These are phyloP conservation scores for Alternaria brassicicola DNA, from an alignment of 2,329 filamentous ascomycete species.

Conservation along the genomic window DNA sequence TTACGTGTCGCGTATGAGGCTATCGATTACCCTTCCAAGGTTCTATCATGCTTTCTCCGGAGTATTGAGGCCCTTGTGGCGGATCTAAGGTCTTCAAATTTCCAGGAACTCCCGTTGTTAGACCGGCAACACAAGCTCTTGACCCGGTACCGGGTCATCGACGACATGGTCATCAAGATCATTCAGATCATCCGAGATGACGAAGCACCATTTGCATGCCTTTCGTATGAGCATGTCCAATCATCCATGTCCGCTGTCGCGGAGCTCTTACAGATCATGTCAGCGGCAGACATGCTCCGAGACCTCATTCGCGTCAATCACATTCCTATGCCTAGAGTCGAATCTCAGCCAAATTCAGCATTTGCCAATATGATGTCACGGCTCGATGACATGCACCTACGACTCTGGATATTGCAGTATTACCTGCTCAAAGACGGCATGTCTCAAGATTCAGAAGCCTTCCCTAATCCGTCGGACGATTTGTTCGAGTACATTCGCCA, in stretches of 20 bases:
- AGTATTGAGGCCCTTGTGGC: slow-evolving; percentile 82
- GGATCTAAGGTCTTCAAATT: slow-evolving; percentile 68
- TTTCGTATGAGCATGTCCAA: slow-evolving; percentile 79
- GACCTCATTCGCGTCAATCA: slow-evolving; percentile 84
- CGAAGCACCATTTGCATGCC: slow-evolving; percentile 75
- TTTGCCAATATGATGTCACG: slow-evolving; percentile 64
- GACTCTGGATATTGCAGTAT: slow-evolving; percentile 88
- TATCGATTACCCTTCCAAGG: slow-evolving; percentile 85
- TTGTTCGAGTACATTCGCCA: slow-evolving; percentile 79
- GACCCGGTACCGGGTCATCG: slow-evolving; percentile 77
- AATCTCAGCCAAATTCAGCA: slow-evolving; percentile 53
- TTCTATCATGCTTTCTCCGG: slow-evolving; percentile 83
- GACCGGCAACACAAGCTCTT: slow-evolving; percentile 74
- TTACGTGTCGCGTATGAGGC: slow-evolving; percentile 86
- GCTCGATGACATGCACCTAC: slow-evolving; percentile 84
- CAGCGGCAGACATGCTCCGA: slow-evolving; percentile 80
- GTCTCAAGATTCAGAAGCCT: slow-evolving; percentile 67
- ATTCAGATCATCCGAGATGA: slow-evolving; percentile 71
- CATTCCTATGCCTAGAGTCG: slow-evolving; percentile 64
- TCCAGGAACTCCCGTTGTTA: slow-evolving; percentile 61
- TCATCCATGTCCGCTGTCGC: slow-evolving; percentile 74
- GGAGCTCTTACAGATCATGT: slow-evolving; percentile 74
- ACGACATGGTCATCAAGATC: slow-evolving; percentile 74
- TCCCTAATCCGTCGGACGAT: slow-evolving; percentile 71
- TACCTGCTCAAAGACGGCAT: slow-evolving; percentile 77